Base-by-base conservation (phyloP, 2,329 filamentous ascomycete genomes). In the Huntiella bhutanensis region DNA sequence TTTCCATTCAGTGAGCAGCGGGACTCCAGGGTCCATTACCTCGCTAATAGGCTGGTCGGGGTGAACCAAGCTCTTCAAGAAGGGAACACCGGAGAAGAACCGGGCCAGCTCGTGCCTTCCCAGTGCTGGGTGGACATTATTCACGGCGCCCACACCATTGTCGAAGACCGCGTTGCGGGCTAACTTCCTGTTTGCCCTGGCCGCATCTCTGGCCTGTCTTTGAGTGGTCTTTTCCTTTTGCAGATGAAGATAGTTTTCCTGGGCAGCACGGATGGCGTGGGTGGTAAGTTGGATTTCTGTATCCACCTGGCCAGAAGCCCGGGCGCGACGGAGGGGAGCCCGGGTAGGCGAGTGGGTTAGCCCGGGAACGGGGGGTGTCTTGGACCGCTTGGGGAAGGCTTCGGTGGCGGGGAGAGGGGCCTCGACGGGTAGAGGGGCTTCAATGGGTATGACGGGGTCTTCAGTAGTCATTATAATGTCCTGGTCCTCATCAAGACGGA, bases 191-290 rank as follows among this genome's bases (percentile, higher is more conserved):
- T 62, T 51, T 65, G 62, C 3, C 57, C 53, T 8, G 49, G 41
- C 0, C 59, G 59, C 33, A 56, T 54, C 39, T 15, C 47, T 48
- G 3, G 38, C 54, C 46, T 48, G 50, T 45, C 59, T 60, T 46
- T 51, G 55, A 35, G 51, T 52, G 13, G 53, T 57, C 3, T 47
- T 16, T 10, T 41, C 17, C 22, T 59, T 53, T 73, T 83, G 86
- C 52, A 77, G 79, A 8, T 57, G 51, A 5, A 64, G 49, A 47
- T 73, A 73, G 36, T 66, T 54, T 1, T 52, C 61, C 41, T 68
- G 55, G 44, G 62, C 58, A 10, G 52, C 16, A 11, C 38, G 36
- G 17, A 53, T 48, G 59, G 54, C 28, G 54, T 53, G 6, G 55
- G 51, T 39, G 64, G 61, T 5, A 53, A 52, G 15, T 50, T 48